Evolutionary conservation across 2,329 filamentous ascomycete genomes (phyloP).

Genomic region (Cladosporium halotolerans): DNA sequence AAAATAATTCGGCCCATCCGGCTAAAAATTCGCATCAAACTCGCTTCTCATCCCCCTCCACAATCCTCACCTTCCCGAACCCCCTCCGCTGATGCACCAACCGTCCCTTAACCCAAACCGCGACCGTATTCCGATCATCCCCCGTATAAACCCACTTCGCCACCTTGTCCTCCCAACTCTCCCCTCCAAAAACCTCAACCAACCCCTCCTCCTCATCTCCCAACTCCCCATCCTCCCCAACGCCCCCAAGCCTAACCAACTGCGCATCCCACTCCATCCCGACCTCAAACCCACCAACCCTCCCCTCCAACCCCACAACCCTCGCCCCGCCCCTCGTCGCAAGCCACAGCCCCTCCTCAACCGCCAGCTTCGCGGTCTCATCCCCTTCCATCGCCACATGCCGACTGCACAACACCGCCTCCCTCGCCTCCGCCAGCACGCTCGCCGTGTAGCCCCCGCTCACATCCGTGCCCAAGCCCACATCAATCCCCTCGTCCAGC

Average conservation of each 20-base stretch:
- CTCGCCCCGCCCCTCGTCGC: conserved; percentile 82
- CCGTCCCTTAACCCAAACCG: conserved; percentile 82
- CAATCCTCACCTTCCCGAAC: not conserved
- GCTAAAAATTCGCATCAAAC: too few relatives aligned
- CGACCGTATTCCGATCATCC: conserved; percentile 82
- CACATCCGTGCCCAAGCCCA: conserved; percentile 87
- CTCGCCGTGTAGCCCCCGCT: conserved; percentile 79
- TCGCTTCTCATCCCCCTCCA: too few relatives aligned
- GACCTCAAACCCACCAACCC: conserved; percentile 81
- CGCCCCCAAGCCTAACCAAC: conserved; percentile 58
- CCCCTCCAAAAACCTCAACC: conserved; percentile 87
- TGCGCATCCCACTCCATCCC: conserved; percentile 92
- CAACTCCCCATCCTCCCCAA: conserved; percentile 29
- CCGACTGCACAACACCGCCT: conserved; percentile 72
- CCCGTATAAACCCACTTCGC: conserved; percentile 95
- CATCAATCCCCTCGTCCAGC: conserved; percentile 65
- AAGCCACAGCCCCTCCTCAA: conserved; percentile 80
- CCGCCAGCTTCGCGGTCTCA: conserved; percentile 57
- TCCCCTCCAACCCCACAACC: conserved; percentile 67
- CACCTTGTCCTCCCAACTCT: conserved; percentile 77
- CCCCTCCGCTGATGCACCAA: conserved; percentile 60
- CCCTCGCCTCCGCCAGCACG: conserved; percentile 74
- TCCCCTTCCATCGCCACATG: conserved; percentile 54
- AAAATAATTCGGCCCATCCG: too few relatives aligned
- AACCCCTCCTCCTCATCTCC: conserved; percentile 42